Evolutionary conservation across 2,329 filamentous ascomycete genomes (phyloP), one percentile per base, ranked within the genome.

Genomic region (Monilinia fructigena): DNA sequence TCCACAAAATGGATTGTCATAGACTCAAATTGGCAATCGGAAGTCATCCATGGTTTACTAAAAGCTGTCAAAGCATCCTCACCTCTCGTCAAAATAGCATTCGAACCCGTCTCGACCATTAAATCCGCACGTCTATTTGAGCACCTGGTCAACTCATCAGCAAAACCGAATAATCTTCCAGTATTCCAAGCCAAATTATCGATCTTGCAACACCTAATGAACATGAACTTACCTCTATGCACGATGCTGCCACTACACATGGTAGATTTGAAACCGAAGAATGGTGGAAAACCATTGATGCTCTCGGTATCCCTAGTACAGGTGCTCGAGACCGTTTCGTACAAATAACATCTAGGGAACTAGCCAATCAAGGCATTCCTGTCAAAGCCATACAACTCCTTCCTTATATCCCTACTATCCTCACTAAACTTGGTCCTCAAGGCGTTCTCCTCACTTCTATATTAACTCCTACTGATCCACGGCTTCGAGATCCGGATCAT

Each of bases 61-160:
- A 74, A 26, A 18, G 52, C 50, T 78, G n/a, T 80, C 86, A 50
- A 59, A 35, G 40, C 23, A 42, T 28, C 31, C 10, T 52, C 45
- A 8, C 20, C 55, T 85, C 77, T 80, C 5, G 83, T 85, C 20
- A 83, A 82, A 26, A 83, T 93, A 7, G 90, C 90, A 16, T 96
- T 94, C 74, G 95, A 98, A 78, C 94, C 95, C 1, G 95, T 98
- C 8, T 96, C 92, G 1, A 87, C 85, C 1, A 87, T 86, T 67
- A 99, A 98, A 80, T 86, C 91, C 4, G 56, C 83, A 86, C 11
- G 81, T 93, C 7, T 96, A 95, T 78, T 79, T 40, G 23, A 40
- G 14, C 63, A 11, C 16, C 54, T 20, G 4, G 47, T 18, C 31
- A 11, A 2, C 18, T 23, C 63, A 83, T 67, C 94, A 81, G 79